Conservation (phyloP, 2,329 filamentous ascomycete species). For the Aspergillus terreus region DNA sequence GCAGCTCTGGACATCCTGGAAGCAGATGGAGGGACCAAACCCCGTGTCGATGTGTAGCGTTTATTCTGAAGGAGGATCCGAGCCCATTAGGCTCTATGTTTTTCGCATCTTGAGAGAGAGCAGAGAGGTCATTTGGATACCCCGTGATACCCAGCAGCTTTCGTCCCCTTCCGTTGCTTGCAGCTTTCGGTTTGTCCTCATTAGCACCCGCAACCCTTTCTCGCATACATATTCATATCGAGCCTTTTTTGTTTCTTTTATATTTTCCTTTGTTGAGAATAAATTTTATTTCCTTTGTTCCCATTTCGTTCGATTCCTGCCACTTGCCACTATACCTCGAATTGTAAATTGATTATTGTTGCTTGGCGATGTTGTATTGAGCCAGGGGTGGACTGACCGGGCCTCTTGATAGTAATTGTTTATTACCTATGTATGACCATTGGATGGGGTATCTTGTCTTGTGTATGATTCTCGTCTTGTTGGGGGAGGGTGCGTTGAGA, state of each 20-base stretch:
- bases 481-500: not conserved
- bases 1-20: slow-evolving; percentile 4
- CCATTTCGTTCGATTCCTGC: slow-evolving; percentile 13
- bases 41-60: slow-evolving; percentile 10
- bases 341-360: slow-evolving; percentile 13
- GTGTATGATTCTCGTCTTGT: not conserved
- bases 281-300: slow-evolving; percentile 22
- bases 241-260: slow-evolving; percentile 28
- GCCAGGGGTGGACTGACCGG: not conserved
- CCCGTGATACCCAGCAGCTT: slow-evolving; percentile 39
- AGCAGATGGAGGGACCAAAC: slow-evolving; percentile 7
- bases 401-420: not conserved
- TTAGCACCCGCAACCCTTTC: slow-evolving; percentile 18
- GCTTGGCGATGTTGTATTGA: not conserved
- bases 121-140: slow-evolving; percentile 37
- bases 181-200: slow-evolving; percentile 33
- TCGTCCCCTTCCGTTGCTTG: slow-evolving; percentile 29
- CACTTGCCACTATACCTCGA: slow-evolving; percentile 15
- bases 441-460: not conserved
- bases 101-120: slow-evolving; percentile 24
- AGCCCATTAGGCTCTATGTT: slow-evolving; percentile 17
- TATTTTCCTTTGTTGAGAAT: slow-evolving; percentile 10
- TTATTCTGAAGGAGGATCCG: slow-evolving; percentile 13
- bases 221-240: slow-evolving; percentile 32
- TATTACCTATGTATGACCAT: not conserved